Evolutionary conservation across 805 yeast genomes (phyloP), one percentile per base, ranked within the genome.

Genomic region (Tanozyma kutaoensis): DNA sequence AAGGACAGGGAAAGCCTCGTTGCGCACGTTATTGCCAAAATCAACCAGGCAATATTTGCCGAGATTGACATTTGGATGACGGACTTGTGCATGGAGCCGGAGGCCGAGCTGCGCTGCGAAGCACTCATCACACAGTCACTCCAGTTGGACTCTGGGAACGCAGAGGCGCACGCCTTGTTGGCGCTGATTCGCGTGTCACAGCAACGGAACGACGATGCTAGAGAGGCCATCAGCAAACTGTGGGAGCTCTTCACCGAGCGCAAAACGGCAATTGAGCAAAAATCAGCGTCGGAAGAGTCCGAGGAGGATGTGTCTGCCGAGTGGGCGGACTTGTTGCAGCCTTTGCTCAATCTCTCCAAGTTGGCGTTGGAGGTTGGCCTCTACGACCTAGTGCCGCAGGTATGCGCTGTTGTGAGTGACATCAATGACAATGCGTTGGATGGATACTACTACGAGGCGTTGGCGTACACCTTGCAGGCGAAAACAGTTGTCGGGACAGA

Each of bases 1-100:
- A 28, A 45, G 1, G 33, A 46, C 3, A 35, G 42, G 23, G 46
- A 42, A 28, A 39, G 28, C 30, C 43, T 40, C 34, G 36, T 21
- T 28, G 38, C 12, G 22, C 62, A 62, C 32, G 52, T 68, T 23
- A 48, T 66, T 12, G 68, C 67, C 35, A 80, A 78, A 45, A 46
- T 82, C 25, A 72, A 77, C 36, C 79, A 75, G 44, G 95, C 88
- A 0, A 57, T 82, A 15, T 74, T 88, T 38, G 76, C 95, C 5
- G 67, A 77, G 57, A 79, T 91, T 43, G 98, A 88, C 52, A 78
- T 82, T 31, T 86, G 95, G 95, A 82, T 85, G 96, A 88, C 97
- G 1, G 96, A 88, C 57, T 58, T 86, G 36, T 86, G 97, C 58
- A 84, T 86, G 95, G 93, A 82, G 42, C 72, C 72, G 3, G 74